phyloP scores from a whole-genome alignment of 2,329 filamentous ascomycete genomes.

The Dactylonectria macrodidyma region DNA sequence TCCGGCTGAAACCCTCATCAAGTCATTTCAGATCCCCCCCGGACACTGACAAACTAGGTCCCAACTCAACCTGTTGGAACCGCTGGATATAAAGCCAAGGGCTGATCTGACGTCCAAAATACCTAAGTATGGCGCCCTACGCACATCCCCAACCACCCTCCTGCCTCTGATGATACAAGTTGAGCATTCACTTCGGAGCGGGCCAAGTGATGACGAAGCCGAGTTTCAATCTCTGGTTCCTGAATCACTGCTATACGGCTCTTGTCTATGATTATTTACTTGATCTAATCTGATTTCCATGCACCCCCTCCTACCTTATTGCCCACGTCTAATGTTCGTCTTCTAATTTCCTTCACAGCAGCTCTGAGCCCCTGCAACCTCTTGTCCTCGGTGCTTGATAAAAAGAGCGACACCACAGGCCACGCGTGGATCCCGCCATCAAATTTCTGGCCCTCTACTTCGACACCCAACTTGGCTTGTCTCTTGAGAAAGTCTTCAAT shows the following conservation, averaged over 20 bases:
- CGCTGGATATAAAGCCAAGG: neutral
- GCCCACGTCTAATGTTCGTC: constrained; percentile 42
- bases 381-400: constrained; percentile 63
- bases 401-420: constrained; percentile 79
- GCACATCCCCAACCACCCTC: neutral
- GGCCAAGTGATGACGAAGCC: constrained; percentile 63
- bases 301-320: constrained; percentile 33
- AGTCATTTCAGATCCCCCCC: neutral
- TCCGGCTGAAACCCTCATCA: constrained; percentile 6
- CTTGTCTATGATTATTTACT: constrained; percentile 63
- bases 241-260: constrained; percentile 43
- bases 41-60: neutral
- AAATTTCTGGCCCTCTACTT: constrained; percentile 73
- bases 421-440: constrained; percentile 83
- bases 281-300: constrained; percentile 75
- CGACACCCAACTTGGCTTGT: constrained; percentile 67
- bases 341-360: constrained; percentile 57
- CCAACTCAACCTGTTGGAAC: neutral
- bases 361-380: constrained; percentile 67
- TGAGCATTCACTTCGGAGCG: constrained; percentile 56
- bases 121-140: constrained; percentile 7
- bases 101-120: neutral
- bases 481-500: constrained; percentile 72
- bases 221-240: constrained; percentile 65
- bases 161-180: constrained; percentile 57